Base-by-base conservation (phyloP, 306 rosid species). In the Mimosa pudica region DNA sequence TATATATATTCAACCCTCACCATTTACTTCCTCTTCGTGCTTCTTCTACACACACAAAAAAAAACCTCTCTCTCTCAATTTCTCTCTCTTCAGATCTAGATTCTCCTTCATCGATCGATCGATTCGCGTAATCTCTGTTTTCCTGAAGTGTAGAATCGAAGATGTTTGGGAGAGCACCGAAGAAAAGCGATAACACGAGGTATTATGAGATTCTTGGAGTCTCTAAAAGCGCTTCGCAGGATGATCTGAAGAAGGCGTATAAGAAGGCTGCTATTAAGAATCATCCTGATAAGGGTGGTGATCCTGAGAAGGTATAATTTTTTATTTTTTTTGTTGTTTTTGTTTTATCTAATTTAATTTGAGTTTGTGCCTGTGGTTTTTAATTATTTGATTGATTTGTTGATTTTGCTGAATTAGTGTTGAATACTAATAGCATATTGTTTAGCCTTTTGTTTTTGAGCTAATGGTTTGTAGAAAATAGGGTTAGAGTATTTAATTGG, bases 221-320 rank as follows among this genome's bases (percentile, higher is more conserved):
- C 5, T 85, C 96, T 14, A 87, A 91, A 81, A 89, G 42, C 81
- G 94, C 98, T 66, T 84, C 97, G 1, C 93, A 78, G 73, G 97
- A 93, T 1, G 98, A 93, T 80, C 76, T 93, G 82, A 93, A 93
- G 82, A 93, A 93, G 87, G 98, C 98, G 13, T 93, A 93, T 87
- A 89, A 86, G 81, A 93, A 89, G 81, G 97, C 97, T 10, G 98
- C 98, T 41, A 93, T 93, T 0, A 93, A 93, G 74, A 91, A 91
- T 84, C 98, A 93, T 76, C 98, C 98, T 2, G 98, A 93, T 7
- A 93, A 93, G 82, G 98, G 98, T 10, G 98, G 97, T 46, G 98
- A 93, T 83, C 98, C 98, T 1, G 98, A 93, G 81, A 93, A 93
- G 90, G 94, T 90, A 16, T 18, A 0, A 12, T 41, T 16, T 60